A percentile compares a stretch with the other conserved stretches of the same genome.
Conservation (phyloP, 352 stramenopile species). For the Globisporangium uncinulatum region DNA sequence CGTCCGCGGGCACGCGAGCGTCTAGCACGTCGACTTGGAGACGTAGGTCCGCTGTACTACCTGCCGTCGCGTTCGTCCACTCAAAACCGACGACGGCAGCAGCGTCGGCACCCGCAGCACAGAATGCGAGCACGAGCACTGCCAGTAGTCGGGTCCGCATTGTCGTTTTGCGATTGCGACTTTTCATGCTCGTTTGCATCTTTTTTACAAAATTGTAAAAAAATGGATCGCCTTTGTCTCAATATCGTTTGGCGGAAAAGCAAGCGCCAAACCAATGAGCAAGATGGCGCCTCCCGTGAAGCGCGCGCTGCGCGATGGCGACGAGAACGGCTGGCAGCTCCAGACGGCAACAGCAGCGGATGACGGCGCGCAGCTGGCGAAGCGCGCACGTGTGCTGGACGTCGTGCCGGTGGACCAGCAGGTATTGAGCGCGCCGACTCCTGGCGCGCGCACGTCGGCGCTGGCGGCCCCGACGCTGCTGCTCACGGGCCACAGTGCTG, state of each 20-base stretch:
- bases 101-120: background rate
- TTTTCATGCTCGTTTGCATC: too few species aligned
- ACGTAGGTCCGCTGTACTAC: conserved; percentile 11
- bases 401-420: conserved; percentile 65
- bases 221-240: background rate
- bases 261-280: background rate
- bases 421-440: conserved; percentile 45
- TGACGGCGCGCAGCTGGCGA: conserved; percentile 33
- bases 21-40: conserved; percentile 21
- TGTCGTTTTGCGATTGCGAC: background rate
- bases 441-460: conserved; percentile 57
- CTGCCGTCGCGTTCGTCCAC: conserved; percentile 29
- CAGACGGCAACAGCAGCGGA: background rate
- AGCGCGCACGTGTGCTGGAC: conserved; percentile 62
- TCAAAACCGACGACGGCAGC: conserved; percentile 1
- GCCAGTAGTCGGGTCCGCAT: too few species aligned
- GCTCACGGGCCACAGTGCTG: conserved; percentile 66
- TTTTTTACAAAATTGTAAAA: background rate
- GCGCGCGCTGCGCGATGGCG: conserved; percentile 16
- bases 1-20: conserved; percentile 19
- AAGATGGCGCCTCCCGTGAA: conserved; percentile 11
- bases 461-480: conserved; percentile 74
- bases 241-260: too few species aligned
- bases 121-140: background rate
- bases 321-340: conserved; percentile 1